Evolutionary conservation across 2,329 filamentous ascomycete species (phyloP).

Genomic region (Microdochium nivale): DNA sequence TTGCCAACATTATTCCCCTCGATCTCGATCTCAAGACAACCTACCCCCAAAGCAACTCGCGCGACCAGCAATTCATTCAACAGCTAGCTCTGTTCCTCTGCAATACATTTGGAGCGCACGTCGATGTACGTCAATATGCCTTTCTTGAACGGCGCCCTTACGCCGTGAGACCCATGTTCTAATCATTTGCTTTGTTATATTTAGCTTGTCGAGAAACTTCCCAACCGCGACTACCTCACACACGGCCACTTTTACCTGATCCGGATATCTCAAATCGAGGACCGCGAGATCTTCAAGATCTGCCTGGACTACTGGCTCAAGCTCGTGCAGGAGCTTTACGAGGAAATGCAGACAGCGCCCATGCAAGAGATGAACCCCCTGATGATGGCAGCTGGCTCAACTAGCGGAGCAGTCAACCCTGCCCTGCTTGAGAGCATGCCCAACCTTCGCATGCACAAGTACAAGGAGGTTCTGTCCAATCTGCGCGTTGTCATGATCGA

Average conservation of each 20-base stretch:
- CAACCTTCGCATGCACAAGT: slow-evolving; percentile 87
- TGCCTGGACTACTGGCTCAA: slow-evolving; percentile 99
- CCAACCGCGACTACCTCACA: slow-evolving; percentile 87
- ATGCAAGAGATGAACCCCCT: slow-evolving; percentile 90
- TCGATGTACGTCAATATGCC: slow-evolving; percentile 51
- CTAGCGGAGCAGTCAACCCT: slow-evolving; percentile 79
- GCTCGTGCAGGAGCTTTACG: slow-evolving; percentile 93
- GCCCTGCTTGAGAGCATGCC: slow-evolving; percentile 81
- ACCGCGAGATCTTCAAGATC: slow-evolving; percentile 99
- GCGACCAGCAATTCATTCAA: slow-evolving; percentile 95
- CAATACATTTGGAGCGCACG: slow-evolving; percentile 92
- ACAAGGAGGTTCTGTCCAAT: slow-evolving; percentile 87
- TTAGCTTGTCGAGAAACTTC: slow-evolving; percentile 87
- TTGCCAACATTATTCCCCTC: slow-evolving; percentile 87
- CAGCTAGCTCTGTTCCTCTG: slow-evolving; percentile 92
- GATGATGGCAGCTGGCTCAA: slow-evolving; percentile 66
- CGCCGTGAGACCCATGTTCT: too few relatives aligned
- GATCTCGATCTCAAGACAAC: slow-evolving; percentile 84
- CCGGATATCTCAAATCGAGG: slow-evolving; percentile 95
- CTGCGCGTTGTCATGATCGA: slow-evolving; percentile 98
- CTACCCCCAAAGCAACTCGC: slow-evolving; percentile 83
- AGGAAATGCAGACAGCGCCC: slow-evolving; percentile 96
- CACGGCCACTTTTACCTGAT: slow-evolving; percentile 98
- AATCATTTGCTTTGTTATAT: too few relatives aligned
- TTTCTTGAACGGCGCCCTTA: slow-evolving; percentile 10